Conservation (phyloP, 1,284 basidiomycete genomes). For the Moniliella sp. region DNA sequence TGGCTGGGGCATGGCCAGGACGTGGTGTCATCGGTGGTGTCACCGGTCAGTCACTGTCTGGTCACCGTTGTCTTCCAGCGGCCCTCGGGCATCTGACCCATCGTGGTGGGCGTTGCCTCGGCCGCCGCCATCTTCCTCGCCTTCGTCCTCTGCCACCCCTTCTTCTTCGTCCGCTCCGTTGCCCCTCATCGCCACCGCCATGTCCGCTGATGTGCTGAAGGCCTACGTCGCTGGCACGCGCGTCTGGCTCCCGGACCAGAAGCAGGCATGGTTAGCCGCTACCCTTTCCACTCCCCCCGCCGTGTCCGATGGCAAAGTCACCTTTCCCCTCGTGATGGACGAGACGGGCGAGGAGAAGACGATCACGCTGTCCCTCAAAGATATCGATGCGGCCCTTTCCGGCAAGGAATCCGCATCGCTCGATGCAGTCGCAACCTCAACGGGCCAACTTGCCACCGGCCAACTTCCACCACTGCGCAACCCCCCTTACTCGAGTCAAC, state of each 20-base stretch:
- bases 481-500: slow-evolving; percentile 38
- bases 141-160: too few species aligned
- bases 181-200: too few species aligned
- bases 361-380: slow-evolving; percentile 15
- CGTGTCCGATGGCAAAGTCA: slow-evolving; percentile 14
- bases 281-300: slow-evolving; percentile 46
- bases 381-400: too few species aligned
- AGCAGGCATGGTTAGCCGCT: slow-evolving; percentile 72
- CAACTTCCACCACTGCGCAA: slow-evolving; percentile 74
- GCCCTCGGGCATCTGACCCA: too few species aligned
- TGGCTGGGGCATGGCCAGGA: too few species aligned
- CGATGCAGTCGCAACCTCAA: slow-evolving; percentile 8
- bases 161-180: too few species aligned
- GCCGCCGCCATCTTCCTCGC: too few species aligned
- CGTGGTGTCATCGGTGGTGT: too few species aligned
- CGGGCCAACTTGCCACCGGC: slow-evolving; percentile 7
- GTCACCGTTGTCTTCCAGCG: too few species aligned
- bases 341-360: slow-evolving; percentile 15
- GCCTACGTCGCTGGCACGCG: slow-evolving; percentile 34
- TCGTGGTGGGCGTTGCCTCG: too few species aligned
- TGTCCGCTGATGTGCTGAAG: too few species aligned
- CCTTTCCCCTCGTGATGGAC: slow-evolving; percentile 18
- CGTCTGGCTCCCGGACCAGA: slow-evolving; percentile 62
- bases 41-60: too few species aligned
- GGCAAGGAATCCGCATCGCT: slow-evolving; percentile 29